phyloP scores from a whole-genome alignment of 495 filamentous ascomycete species.

The Copromyces sp. region DNA sequence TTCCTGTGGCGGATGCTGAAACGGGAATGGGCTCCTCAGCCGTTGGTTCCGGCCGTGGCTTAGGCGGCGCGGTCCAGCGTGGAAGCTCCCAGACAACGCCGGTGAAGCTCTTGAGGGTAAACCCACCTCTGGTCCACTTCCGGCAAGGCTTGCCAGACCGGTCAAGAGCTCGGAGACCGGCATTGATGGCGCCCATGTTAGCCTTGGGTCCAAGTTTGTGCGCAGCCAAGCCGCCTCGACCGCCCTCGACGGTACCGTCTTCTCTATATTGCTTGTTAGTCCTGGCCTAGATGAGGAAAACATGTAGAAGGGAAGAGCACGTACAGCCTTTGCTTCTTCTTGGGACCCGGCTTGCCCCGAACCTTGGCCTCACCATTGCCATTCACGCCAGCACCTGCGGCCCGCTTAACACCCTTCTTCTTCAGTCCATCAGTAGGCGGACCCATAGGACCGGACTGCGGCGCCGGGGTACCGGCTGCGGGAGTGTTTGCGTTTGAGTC shows the following conservation, averaged over 20 bases:
- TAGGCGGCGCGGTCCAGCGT: slow-evolving; percentile 69
- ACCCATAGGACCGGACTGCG: slow-evolving; percentile 35
- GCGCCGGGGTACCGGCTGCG: slow-evolving; percentile 32
- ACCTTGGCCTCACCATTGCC: slow-evolving; percentile 46
- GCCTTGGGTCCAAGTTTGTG: slow-evolving; percentile 94
- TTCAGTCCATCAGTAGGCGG: slow-evolving; percentile 47
- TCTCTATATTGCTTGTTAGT: slow-evolving; percentile 36
- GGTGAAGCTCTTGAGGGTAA: slow-evolving; percentile 87
- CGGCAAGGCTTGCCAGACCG: slow-evolving; percentile 82
- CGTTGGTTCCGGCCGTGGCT: slow-evolving; percentile 28
- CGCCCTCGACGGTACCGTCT: slow-evolving; percentile 46
- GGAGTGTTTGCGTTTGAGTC: slow-evolving; percentile 39
- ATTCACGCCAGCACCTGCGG: slow-evolving; percentile 34
- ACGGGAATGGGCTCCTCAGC: slow-evolving; percentile 25
- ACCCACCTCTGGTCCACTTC: slow-evolving; percentile 74
- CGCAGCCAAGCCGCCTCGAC: slow-evolving; percentile 28
- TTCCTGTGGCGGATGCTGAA: slow-evolving; percentile 48
- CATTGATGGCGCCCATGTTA: slow-evolving; percentile 96
- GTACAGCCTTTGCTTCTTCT: slow-evolving; percentile 92
- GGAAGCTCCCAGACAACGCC: slow-evolving; percentile 76
- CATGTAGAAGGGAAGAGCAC: slow-evolving; percentile 24
- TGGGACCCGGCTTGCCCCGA: slow-evolving; percentile 81
- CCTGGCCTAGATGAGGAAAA: not conserved
- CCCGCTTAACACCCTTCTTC: slow-evolving; percentile 49
- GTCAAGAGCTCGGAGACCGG: slow-evolving; percentile 86